A percentile compares a stretch with the other conserved stretches of the same genome.
These are phyloP conservation scores for Oryza meyeriana DNA, from an alignment of 176 grass and related monocot species.

Conservation along the genomic window DNA sequence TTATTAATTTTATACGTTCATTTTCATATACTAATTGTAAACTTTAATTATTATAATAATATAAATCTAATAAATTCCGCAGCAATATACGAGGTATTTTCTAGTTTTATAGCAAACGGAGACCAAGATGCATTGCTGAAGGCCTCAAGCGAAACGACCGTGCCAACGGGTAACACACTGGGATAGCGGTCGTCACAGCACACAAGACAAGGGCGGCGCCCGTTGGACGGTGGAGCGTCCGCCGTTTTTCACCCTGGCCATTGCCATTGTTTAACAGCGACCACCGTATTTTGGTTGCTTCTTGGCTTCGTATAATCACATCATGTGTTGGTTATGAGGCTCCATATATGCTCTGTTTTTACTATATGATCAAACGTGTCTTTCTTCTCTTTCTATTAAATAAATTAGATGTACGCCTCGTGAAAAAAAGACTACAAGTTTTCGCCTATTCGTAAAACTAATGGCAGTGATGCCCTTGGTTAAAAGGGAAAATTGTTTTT, in stretches of 20 bases:
- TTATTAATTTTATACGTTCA: no score
- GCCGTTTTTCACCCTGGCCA: not conserved
- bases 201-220: not conserved
- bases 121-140: no score
- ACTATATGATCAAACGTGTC: not conserved
- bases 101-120: no score
- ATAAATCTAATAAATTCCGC: no score
- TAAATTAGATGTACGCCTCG: not conserved
- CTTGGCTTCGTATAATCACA: not conserved
- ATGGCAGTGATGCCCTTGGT: not conserved
- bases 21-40: no score
- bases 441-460: not conserved
- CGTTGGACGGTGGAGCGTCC: not conserved
- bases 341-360: not conserved
- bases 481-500: not conserved
- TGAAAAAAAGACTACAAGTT: not conserved
- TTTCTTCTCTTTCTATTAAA: not conserved
- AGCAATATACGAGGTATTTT: no score
- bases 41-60: no score
- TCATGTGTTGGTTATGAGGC: not conserved
- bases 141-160: no score
- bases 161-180: no score
- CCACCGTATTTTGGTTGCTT: not conserved
- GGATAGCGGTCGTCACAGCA: not conserved
- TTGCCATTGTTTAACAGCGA: not conserved